Base-by-base conservation (phyloP, 192 early-diverging fungal species). In the Gaertneriomyces sp. region DNA sequence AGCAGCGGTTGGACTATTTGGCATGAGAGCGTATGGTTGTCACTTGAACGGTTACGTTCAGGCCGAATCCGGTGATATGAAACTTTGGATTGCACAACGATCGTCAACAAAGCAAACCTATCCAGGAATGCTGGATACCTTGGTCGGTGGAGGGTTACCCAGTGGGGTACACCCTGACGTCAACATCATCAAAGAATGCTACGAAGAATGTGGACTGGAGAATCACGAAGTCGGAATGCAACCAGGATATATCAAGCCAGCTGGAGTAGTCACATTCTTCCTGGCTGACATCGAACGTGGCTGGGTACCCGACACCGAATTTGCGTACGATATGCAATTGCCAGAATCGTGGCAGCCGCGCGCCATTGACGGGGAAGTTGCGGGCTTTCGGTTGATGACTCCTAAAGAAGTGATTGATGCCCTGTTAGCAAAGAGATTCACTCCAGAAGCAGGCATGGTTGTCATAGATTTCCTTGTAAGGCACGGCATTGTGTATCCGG, bases 61-160 rank as follows among this genome's bases (percentile, higher is more conserved):
- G 0, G 25, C 38, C 40, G 49, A 33, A 12, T 45, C 55, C 42
- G 61, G 63, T 8, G 50, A 77, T 14, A 66, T 89, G 11, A 77
- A 84, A 45, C 89, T 98, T 89, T 99, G 96, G 95, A 81, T 95
- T 41, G 95, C 89, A 1, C 73, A 81, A 58, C 86, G 96, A 7
- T 83, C 89, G 9, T 20, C 68, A 7, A 88, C 79, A 0, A 98
- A 98, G 63, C 89, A 81, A 25, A 96, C 93, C 6, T 96, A 88
- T 79, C 93, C 96, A 1, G 91, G 91, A 0, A 80, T 87, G 69
- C 53, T 83, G 60, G 81, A 83, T 60, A 83, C 80, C 45, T 45
- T 83, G 16, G 67, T 76, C 41, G 70, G 64, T 49, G 79, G 79
- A 5, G 95, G 94, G 5, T 87, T 98, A 55, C 70, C 88, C 3